A percentile compares a stretch with the other conserved stretches of the same genome.
Conservation (phyloP, 257 asterid genomes). For the Mentha longifolia region DNA sequence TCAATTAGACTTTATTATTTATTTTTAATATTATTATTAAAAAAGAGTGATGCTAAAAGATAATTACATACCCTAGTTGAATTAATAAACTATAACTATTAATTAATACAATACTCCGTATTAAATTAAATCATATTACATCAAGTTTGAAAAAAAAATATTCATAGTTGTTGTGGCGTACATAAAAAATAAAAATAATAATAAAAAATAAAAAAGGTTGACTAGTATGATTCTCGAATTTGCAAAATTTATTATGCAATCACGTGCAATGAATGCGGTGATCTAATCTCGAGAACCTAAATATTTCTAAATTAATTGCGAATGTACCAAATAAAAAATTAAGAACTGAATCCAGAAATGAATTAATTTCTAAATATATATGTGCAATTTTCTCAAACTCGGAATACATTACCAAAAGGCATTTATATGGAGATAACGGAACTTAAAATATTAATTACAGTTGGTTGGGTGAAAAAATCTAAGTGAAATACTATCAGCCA, state of each 20-base stretch:
- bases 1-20: too few relatives aligned
- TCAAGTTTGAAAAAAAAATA: too few relatives aligned
- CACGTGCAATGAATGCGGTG: not conserved
- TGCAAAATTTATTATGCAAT: not conserved
- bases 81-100: too few relatives aligned
- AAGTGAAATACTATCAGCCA: constrained; percentile 18
- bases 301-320: not conserved
- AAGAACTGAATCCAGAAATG: not conserved
- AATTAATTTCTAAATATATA: not conserved
- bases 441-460: not conserved
- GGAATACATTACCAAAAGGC: not conserved
- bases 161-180: too few relatives aligned
- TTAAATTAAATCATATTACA: too few relatives aligned
- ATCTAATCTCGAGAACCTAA: not conserved
- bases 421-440: not conserved
- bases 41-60: too few relatives aligned
- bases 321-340: not conserved
- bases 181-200: too few relatives aligned
- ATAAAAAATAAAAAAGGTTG: too few relatives aligned
- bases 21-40: too few relatives aligned
- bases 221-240: not conserved
- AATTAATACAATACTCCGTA: too few relatives aligned
- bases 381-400: not conserved
- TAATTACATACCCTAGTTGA: too few relatives aligned
- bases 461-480: constrained; percentile 7